These are phyloP conservation scores for Babesia caballi DNA, from an alignment of 169 alveolate genomes.

Conservation along the genomic window DNA sequence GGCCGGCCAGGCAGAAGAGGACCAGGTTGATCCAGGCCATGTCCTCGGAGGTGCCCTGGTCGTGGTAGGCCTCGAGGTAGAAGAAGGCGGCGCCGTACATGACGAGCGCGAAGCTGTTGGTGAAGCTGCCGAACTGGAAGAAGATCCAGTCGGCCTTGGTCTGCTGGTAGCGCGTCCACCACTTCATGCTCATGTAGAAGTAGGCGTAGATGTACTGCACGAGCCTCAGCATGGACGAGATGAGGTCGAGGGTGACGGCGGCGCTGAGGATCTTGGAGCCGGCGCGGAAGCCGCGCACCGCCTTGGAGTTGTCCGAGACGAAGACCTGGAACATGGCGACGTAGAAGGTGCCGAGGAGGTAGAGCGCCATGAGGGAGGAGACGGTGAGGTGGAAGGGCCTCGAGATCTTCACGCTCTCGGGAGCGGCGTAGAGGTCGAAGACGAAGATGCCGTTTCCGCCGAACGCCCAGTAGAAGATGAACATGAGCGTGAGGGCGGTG, in stretches of 20 bases:
- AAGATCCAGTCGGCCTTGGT: constrained; percentile 85
- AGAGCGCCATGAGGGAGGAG: constrained; percentile 75
- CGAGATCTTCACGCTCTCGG: constrained; percentile 79
- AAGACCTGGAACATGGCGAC: constrained; percentile 82
- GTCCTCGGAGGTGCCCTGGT: constrained; percentile 85
- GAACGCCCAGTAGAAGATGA: constrained; percentile 80
- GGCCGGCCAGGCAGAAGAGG: constrained; percentile 79
- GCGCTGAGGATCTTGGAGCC: constrained; percentile 82
- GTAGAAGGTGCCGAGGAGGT: constrained; percentile 77
- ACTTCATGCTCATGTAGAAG: constrained; percentile 79
- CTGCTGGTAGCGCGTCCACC: constrained; percentile 86
- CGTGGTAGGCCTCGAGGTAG: constrained; percentile 83
- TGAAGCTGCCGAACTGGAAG: constrained; percentile 79
- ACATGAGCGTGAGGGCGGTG: constrained; percentile 75
- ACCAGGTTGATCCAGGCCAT: constrained; percentile 80
- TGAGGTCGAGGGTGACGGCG: constrained; percentile 80
- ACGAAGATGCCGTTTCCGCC: constrained; percentile 83
- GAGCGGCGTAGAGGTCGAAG: constrained; percentile 81
- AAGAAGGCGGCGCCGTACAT: constrained; percentile 83
- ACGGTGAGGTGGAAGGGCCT: constrained; percentile 79
- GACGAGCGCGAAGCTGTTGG: constrained; percentile 79
- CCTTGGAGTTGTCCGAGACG: constrained; percentile 82
- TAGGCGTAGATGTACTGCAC: constrained; percentile 81
- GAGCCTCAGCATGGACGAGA: constrained; percentile 75
- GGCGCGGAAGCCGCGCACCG: constrained; percentile 83